Conservation (phyloP, 2,329 filamentous ascomycete species). For the Cladosporium sp. region DNA sequence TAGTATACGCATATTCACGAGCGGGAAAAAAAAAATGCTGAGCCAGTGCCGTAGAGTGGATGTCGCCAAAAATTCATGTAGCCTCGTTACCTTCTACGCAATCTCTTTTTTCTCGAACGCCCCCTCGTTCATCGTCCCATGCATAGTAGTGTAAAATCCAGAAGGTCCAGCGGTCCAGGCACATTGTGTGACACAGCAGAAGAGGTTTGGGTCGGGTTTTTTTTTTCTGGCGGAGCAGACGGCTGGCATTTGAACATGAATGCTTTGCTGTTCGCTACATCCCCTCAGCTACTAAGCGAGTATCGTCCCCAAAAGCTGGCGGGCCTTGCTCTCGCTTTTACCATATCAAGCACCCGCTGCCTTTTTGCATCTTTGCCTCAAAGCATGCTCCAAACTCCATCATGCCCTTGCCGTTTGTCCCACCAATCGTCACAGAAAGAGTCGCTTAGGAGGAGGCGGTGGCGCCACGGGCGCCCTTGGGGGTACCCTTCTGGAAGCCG, state of each 20-base stretch:
- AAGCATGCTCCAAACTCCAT: slow-evolving; percentile 11
- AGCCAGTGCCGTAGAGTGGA: too few species aligned
- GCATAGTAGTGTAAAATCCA: too few species aligned
- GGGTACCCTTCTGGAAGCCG: slow-evolving; percentile 88
- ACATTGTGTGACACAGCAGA: too few species aligned
- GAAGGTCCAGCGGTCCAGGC: too few species aligned
- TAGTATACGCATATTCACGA: too few species aligned
- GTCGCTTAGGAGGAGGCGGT: slow-evolving; percentile 7
- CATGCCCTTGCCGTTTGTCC: slow-evolving; percentile 9
- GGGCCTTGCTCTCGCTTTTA: slow-evolving; percentile 9
- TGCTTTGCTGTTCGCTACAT: slow-evolving; percentile 14
- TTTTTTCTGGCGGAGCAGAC: slow-evolving; percentile 9
- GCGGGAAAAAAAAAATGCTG: too few species aligned
- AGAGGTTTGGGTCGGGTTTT: too few species aligned
- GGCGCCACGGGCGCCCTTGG: slow-evolving; percentile 72
- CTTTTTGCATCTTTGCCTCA: slow-evolving; percentile 11
- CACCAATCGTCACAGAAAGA: slow-evolving; percentile 6
- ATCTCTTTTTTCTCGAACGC: too few species aligned
- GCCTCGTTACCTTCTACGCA: too few species aligned
- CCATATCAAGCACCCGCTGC: slow-evolving; percentile 10
- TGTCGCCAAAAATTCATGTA: too few species aligned
- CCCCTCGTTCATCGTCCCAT: too few species aligned
- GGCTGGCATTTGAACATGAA: slow-evolving; percentile 14
- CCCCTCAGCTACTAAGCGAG: slow-evolving; percentile 13
- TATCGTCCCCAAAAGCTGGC: slow-evolving; percentile 12